phyloP scores from a whole-genome alignment of 1,284 basidiomycete species.

The Sporisorium reilianum region DNA sequence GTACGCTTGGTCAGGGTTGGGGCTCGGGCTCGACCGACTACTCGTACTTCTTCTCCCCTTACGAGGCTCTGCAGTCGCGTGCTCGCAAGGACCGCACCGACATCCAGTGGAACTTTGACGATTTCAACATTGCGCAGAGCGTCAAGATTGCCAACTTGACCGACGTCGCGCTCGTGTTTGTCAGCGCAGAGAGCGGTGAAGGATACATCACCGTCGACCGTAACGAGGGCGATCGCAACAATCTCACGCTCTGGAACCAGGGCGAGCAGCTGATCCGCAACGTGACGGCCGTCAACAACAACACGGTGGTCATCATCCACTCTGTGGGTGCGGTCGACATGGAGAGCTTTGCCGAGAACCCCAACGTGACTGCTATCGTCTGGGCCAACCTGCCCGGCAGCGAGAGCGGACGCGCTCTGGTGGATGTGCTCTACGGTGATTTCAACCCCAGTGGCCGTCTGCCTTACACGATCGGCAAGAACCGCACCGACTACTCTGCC shows the following conservation, averaged over 20 bases:
- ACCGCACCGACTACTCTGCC: constrained; percentile 52
- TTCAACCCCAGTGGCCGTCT: constrained; percentile 60
- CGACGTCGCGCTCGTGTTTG: constrained; percentile 76
- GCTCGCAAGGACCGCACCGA: constrained; percentile 74
- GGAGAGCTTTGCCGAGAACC: constrained; percentile 57
- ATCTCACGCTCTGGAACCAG: constrained; percentile 82
- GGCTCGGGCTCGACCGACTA: constrained; percentile 74
- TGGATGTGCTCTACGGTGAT: constrained; percentile 59
- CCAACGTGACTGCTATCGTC: constrained; percentile 63
- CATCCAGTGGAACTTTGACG: constrained; percentile 73
- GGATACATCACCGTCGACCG: constrained; percentile 70
- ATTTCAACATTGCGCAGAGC: constrained; percentile 72
- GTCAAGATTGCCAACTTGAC: constrained; percentile 55
- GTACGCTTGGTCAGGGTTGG: constrained; percentile 87
- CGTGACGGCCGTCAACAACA: constrained; percentile 57
- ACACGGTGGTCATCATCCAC: constrained; percentile 63
- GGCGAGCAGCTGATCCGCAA: constrained; percentile 73
- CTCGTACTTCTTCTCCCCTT: constrained; percentile 72
- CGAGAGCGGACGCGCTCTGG: constrained; percentile 57
- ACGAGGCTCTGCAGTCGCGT: constrained; percentile 78
- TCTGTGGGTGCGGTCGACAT: constrained; percentile 52
- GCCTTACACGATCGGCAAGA: constrained; percentile 61
- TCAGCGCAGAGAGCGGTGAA: constrained; percentile 69
- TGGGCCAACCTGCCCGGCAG: constrained; percentile 57
- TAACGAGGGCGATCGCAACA: constrained; percentile 77